Conservation (phyloP, 1,284 basidiomycete species). For the Cystobasidium sp. region DNA sequence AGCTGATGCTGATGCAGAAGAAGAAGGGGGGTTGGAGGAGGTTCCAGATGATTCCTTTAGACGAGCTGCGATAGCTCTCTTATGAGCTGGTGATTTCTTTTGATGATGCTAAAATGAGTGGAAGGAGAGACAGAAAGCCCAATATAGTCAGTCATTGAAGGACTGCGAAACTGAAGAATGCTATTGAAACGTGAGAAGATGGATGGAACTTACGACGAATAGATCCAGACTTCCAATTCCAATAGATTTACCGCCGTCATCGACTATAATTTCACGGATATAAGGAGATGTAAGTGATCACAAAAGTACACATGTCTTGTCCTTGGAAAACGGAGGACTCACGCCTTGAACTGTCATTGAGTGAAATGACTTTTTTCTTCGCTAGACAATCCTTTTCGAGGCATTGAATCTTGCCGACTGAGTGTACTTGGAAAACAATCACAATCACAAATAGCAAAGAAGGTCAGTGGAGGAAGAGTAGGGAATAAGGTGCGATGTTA, state of each 20-base stretch:
- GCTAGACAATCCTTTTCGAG: constrained; percentile 12
- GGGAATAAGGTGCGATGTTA: background rate
- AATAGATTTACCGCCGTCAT: constrained; percentile 9
- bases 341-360: background rate
- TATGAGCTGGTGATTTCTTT: constrained; percentile 23
- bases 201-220: constrained; percentile 3
- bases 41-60: background rate
- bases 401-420: constrained; percentile 17
- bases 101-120: constrained; percentile 10
- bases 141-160: background rate
- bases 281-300: background rate
- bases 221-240: constrained; percentile 20
- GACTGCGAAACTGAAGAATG: background rate
- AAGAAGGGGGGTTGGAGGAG: background rate
- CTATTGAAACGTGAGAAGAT: background rate
- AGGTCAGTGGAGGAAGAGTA: no score
- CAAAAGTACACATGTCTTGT: background rate
- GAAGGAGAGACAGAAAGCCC: background rate
- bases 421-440: background rate
- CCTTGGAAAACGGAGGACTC: no score
- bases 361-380: constrained; percentile 13
- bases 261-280: background rate
- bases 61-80: background rate
- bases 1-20: background rate
- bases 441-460: no score